phyloP scores from a whole-genome alignment of 345 rosid genomes.

The Murraya paniculata region DNA sequence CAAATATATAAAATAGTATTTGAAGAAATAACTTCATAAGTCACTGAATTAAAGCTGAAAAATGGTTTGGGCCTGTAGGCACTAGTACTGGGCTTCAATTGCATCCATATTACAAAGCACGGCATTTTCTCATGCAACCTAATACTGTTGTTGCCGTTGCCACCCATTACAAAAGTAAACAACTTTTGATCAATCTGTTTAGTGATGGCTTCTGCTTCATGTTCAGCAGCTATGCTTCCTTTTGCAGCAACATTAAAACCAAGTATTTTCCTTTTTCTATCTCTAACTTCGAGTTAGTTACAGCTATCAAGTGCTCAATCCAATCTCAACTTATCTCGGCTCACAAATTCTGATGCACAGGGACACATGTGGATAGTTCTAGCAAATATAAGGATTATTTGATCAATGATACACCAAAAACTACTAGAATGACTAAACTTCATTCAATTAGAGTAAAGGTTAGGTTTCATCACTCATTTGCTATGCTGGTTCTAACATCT shows the following conservation, averaged over 20 bases:
- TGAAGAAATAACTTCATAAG: no score
- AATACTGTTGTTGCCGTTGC: not conserved
- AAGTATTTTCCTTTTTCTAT: constrained; percentile 7
- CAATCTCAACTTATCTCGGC: not conserved
- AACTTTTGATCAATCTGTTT: not conserved
- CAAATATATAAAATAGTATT: no score
- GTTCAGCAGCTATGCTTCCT: constrained; percentile 7
- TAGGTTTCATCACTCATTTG: not conserved
- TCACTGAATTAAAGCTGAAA: no score
- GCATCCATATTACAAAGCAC: not conserved
- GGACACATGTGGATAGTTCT: constrained; percentile 1
- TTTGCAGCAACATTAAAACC: constrained; percentile 9
- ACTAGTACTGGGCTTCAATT: not conserved
- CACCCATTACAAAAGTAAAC: not conserved
- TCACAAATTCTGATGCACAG: constrained; percentile 5
- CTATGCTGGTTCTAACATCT: not conserved
- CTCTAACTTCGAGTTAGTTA: not conserved
- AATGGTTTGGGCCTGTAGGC: not conserved
- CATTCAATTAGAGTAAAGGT: constrained; percentile 23
- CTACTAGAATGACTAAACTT: not conserved
- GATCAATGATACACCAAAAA: not conserved
- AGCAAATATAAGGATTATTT: constrained; percentile 7
- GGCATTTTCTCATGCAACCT: not conserved
- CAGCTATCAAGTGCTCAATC: not conserved
- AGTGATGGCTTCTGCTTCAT: constrained; percentile 29